Percentiles rank a stretch among this genome's conserved stretches.
Conservation (phyloP, 2,329 filamentous ascomycete species). For the Penicillium janthinellum region DNA sequence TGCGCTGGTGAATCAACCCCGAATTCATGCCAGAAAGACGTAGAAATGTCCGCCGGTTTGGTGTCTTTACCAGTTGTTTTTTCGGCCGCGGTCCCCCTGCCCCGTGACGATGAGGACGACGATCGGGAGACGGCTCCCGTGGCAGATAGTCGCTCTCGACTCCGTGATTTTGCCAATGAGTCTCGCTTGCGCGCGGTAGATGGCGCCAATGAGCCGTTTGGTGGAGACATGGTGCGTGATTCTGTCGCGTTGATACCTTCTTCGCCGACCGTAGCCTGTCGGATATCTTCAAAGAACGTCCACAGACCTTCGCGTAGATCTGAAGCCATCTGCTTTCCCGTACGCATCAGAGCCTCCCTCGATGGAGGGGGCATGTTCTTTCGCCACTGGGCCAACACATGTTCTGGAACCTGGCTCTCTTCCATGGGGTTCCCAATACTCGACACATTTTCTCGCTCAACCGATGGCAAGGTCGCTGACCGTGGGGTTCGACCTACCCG, state of each 20-base stretch:
- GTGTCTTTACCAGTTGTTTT: constrained; percentile 46
- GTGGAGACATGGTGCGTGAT: constrained; percentile 37
- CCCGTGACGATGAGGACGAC: constrained; percentile 35
- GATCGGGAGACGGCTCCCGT: constrained; percentile 34
- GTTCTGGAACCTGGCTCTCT: constrained; percentile 33
- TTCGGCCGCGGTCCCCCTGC: constrained; percentile 32
- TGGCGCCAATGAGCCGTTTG: constrained; percentile 22
- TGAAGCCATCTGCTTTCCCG: constrained; percentile 76
- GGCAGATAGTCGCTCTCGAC: constrained; percentile 36
- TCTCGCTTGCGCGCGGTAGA: constrained; percentile 30
- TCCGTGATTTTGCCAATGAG: constrained; percentile 35
- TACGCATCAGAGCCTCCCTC: constrained; percentile 56
- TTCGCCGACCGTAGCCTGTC: constrained; percentile 93
- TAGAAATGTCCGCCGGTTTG: constrained; percentile 45
- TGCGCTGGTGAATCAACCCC: constrained; percentile 51
- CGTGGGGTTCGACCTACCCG: constrained; percentile 41
- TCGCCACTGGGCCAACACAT: constrained; percentile 43
- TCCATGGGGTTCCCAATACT: constrained; percentile 22
- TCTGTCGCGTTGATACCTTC: constrained; percentile 70
- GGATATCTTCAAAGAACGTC: constrained; percentile 93
- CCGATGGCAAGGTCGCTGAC: constrained; percentile 45
- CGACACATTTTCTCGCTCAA: constrained; percentile 36
- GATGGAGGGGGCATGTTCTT: constrained; percentile 48
- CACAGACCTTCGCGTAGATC: constrained; percentile 88
- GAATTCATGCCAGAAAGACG: constrained; percentile 55